Base-by-base conservation (phyloP, 306 rosid genomes). In the Sindora glabra region DNA sequence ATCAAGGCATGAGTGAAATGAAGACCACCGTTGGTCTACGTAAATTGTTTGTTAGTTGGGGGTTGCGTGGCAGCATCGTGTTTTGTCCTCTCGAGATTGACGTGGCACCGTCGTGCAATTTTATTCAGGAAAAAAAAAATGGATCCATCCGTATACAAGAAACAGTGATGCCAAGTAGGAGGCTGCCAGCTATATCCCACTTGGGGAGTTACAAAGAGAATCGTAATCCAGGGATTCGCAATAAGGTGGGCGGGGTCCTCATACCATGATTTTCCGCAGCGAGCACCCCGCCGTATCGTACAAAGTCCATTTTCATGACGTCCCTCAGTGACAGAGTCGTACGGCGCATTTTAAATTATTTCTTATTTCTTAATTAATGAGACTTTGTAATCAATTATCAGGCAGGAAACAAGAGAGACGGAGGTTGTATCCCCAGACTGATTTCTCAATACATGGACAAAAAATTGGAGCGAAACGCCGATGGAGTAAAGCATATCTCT, bases 131-230 rank as follows among this genome's bases (percentile, higher is more conserved):
- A 22, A 3, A 1, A 4, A 22, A 21, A 22, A 47, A 71, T 34
- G 48, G 57, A 60, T 61, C 45, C 23, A 59, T 53, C 64, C 5
- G 63, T 10, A 56, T 10, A 4, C 19, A 25, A 3, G 8, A 29
- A 42, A 23, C 5, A 15, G 21, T 11, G 14, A 1, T 40, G 57
- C 41, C 55, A 67, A 59, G 69, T 73, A 19, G 26, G 64, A 9
- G 3, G 14, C 2, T 67, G 60, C 74, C 79, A 74, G 74, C 79
- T 61, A 55, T n/a, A 55, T 53, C 32, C 55, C 74, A 54, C 55
- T 46, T 21, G 39, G 40, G 10, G 41, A 45, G 44, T 61, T 48
- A 56, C 16, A 52, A 46, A 59, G 13, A 32, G 70, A 67, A 54
- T 74, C 67, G 18, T 5, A 39, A 11, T 13, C 25, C 54, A 0